A percentile compares a stretch with the other conserved stretches of the same genome.
Conservation (phyloP, 1,139 yeast species). For the Saccharomycopsis hybrid region DNA sequence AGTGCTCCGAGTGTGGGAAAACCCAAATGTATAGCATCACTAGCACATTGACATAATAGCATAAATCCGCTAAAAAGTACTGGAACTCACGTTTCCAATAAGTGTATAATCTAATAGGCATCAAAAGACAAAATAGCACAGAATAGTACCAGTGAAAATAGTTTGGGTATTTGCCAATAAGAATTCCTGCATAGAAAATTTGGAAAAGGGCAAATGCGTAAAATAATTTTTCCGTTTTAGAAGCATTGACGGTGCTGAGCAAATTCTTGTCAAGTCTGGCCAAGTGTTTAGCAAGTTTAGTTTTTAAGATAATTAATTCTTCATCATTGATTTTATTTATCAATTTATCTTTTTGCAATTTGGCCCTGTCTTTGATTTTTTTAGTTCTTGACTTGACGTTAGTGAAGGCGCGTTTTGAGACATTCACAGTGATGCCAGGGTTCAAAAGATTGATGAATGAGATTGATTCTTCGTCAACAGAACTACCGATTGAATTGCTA, state of each 20-base stretch:
- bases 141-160: slow-evolving; percentile 76
- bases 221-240: slow-evolving; percentile 73
- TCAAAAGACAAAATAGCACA: slow-evolving; percentile 47
- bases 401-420: slow-evolving; percentile 29
- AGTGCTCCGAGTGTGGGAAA: slow-evolving; percentile 62
- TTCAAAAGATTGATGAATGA: slow-evolving; percentile 34
- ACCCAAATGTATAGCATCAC: slow-evolving; percentile 73
- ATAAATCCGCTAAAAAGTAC: slow-evolving; percentile 85
- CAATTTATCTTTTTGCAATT: slow-evolving; percentile 10
- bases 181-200: slow-evolving; percentile 65
- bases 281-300: slow-evolving; percentile 33
- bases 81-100: slow-evolving; percentile 76
- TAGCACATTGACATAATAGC: slow-evolving; percentile 81
- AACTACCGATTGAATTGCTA: slow-evolving; percentile 18
- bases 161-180: slow-evolving; percentile 73
- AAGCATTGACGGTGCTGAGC: slow-evolving; percentile 43
- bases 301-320: slow-evolving; percentile 29
- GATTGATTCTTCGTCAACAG: slow-evolving; percentile 27
- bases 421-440: slow-evolving; percentile 29
- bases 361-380: slow-evolving; percentile 13
- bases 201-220: slow-evolving; percentile 68
- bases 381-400: slow-evolving; percentile 28
- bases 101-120: slow-evolving; percentile 83
- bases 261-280: slow-evolving; percentile 54
- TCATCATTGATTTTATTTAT: slow-evolving; percentile 25